Base-by-base conservation (phyloP, 1,284 basidiomycete species). In the Taiwanofungus camphoratus region DNA sequence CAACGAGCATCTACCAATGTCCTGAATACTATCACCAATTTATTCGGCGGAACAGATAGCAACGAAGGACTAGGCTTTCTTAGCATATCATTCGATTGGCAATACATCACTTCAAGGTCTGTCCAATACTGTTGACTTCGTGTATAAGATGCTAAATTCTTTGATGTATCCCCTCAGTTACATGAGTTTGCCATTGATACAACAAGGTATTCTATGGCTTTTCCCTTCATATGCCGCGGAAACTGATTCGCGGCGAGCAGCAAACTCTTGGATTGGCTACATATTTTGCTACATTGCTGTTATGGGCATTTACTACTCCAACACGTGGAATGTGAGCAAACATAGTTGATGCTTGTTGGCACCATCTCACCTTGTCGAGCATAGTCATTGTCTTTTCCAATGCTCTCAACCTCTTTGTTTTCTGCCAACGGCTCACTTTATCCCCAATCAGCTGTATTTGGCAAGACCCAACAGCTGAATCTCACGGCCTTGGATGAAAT, bases 11-110 rank as follows among this genome's bases (percentile, higher is more conserved):
- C 70, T 0, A 52, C 65, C 42, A 62, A 50, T 7, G 65, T 69
- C 1, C 57, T 66, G 23, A 63, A 76, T 48, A 59, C 76, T 19
- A 70, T 82, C 53, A 81, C 79, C 2, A 79, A 82, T 48, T 60
- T 83, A 4, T 83, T 83, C 48, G 79, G 80, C 20, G 79, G 79
- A 6, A 51, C 74, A 3, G 68, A 73, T 45, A 76, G 70, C 35
- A 85, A 83, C 57, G 81, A 83, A 57, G 81, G 82, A 1, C 62
- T 81, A 26, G 79, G 80, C 0, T 53, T 85, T 23, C 54, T 77
- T 36, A 73, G 71, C 27, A 45, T 80, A 20, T 74, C 72, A 6
- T 71, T 80, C 19, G 79, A 82, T 53, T 81, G 77, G 78, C 77
- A 79, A 49, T 78, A 77, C 53, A 78, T 81, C 50, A 73, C 70